A percentile compares a stretch with the other conserved stretches of the same genome.
These are phyloP conservation scores for Diddensiella caesifluorescens DNA, from an alignment of 805 yeast genomes.

Conservation along the genomic window DNA sequence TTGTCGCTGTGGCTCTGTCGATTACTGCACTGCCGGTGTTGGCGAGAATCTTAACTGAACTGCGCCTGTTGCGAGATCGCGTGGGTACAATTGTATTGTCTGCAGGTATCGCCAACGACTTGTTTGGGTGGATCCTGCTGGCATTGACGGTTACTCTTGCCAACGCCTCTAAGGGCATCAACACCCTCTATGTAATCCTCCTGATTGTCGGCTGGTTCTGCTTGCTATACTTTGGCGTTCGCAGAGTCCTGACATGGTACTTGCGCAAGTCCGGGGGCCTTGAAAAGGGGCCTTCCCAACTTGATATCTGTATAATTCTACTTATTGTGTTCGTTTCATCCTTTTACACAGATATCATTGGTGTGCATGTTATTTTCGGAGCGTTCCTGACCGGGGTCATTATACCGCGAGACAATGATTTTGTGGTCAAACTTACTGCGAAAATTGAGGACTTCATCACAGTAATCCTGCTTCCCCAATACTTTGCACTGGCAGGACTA, in stretches of 20 bases:
- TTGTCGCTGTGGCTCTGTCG: conserved; percentile 77
- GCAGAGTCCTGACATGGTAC: conserved; percentile 42
- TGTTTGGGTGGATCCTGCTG: conserved; percentile 74
- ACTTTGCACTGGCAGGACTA: conserved; percentile 76
- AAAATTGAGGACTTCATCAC: conserved; percentile 75
- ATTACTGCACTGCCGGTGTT: conserved; percentile 84
- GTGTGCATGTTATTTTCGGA: conserved; percentile 83
- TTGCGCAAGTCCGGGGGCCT: conserved; percentile 51
- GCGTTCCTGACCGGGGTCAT: conserved; percentile 74
- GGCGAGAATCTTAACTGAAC: conserved; percentile 71
- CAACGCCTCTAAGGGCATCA: conserved; percentile 59
- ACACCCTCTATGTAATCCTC: conserved; percentile 62
- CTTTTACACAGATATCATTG: conserved; percentile 76
- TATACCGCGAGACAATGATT: conserved; percentile 71
- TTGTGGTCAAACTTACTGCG: conserved; percentile 62
- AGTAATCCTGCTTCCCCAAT: conserved; percentile 65
- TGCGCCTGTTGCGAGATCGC: conserved; percentile 62
- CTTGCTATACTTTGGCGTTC: conserved; percentile 52
- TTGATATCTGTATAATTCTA: conserved; percentile 56
- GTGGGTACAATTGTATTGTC: conserved; percentile 62
- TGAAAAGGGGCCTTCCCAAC: conserved; percentile 51
- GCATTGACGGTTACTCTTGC: conserved; percentile 75
- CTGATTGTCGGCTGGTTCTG: conserved; percentile 67
- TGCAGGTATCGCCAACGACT: conserved; percentile 77
- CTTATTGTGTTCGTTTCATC: conserved; percentile 58